Percentiles rank a stretch among this genome's conserved stretches.
Evolutionary conservation across 208 protist genomes (phyloP).

Genomic region (Trypanosoma rangeli): DNA sequence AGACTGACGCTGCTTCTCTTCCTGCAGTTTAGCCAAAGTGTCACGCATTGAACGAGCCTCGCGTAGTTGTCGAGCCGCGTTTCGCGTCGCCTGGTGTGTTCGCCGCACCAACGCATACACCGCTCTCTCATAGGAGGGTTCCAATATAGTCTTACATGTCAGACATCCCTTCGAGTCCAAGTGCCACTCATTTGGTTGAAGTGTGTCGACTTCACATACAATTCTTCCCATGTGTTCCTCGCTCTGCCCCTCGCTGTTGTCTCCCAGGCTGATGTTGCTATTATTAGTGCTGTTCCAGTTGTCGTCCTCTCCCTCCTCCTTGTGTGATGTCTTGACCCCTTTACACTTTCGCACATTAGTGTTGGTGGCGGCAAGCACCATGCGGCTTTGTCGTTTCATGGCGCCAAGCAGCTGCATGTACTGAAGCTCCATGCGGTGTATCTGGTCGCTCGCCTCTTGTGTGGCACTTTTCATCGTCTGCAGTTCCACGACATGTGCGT

Average conservation of each 20-base stretch:
- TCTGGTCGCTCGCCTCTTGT: constrained; percentile 5
- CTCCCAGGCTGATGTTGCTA: background rate
- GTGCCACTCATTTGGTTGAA: background rate
- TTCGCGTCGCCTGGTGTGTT: background rate
- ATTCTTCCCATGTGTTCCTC: background rate
- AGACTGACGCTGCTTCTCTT: constrained; percentile 13
- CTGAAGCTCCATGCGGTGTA: background rate
- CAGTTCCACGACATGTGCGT: constrained; percentile 6
- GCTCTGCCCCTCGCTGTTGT: background rate
- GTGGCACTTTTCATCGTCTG: background rate
- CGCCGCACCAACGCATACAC: constrained; percentile 8
- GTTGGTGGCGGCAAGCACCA: background rate
- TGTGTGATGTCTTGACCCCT: background rate
- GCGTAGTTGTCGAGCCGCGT: background rate
- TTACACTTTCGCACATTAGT: background rate
- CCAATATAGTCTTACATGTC: constrained; percentile 3
- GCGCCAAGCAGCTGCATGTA: constrained; percentile 9
- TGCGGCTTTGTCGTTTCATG: constrained; percentile 22
- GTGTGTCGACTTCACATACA: background rate
- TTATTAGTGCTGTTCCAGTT: background rate
- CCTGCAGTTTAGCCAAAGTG: background rate
- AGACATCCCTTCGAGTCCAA: background rate
- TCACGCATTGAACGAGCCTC: constrained; percentile 1
- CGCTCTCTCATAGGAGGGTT: background rate
- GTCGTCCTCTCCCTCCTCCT: background rate